phyloP scores from a whole-genome alignment of 2,329 filamentous ascomycete genomes.

The Sporothrix curviconia region DNA sequence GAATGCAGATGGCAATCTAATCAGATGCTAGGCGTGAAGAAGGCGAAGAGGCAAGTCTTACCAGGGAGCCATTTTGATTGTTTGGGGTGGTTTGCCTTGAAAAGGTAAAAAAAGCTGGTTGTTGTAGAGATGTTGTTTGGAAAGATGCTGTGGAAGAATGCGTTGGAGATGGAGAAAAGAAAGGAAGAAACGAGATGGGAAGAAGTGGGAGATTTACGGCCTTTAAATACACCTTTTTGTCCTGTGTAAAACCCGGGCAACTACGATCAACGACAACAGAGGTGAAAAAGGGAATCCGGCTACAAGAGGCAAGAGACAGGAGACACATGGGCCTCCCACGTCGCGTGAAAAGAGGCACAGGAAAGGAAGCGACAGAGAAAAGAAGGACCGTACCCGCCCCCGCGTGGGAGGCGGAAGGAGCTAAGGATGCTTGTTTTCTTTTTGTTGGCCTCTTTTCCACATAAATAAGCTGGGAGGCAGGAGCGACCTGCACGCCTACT shows the following conservation, averaged over 20 bases:
- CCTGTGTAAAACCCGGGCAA: neutral
- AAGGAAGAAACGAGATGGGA: neutral
- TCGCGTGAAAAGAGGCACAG: neutral
- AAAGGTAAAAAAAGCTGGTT: neutral
- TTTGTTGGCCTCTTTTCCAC: neutral
- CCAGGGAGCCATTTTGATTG: constrained; percentile 18
- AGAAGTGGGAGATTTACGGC: neutral
- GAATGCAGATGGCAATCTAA: neutral
- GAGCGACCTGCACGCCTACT: too few relatives aligned
- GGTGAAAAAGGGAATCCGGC: neutral
- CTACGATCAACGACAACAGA: neutral
- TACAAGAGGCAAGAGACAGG: neutral
- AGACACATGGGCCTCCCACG: neutral
- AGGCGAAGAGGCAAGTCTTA: neutral
- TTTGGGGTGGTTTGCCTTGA: neutral
- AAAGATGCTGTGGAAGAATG: neutral
- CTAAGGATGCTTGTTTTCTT: neutral
- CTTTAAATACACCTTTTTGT: constrained; percentile 7
- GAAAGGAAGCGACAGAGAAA: neutral
- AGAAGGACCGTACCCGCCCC: neutral
- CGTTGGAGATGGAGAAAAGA: constrained; percentile 5
- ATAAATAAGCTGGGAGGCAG: too few relatives aligned
- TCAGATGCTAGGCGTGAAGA: neutral
- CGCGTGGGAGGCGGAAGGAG: constrained; percentile 2
- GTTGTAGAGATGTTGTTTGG: neutral